Evolutionary conservation across 805 yeast genomes (phyloP), one percentile per base, ranked within the genome.

Genomic region (Yarrowia sp.): DNA sequence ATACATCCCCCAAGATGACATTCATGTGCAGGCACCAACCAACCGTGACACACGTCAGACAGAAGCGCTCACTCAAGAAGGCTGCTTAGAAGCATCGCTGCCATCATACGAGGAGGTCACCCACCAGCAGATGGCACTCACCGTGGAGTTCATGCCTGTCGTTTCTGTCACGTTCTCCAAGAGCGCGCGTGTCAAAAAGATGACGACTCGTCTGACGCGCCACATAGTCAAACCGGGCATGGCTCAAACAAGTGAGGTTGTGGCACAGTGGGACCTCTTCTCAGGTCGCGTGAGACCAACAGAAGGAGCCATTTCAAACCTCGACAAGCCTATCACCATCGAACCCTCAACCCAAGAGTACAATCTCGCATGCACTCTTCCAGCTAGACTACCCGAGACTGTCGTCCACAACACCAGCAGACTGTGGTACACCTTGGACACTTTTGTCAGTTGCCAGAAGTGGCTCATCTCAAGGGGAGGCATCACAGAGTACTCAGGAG

Each of bases 1-100:
- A 5, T 36, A 36, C 29, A 36, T 55, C 35, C 60, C 60, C 47
- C 38, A 47, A 18, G 60, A 55, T 25, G 60, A 55, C 58, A 32
- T 12, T 49, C 58, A 19, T 14, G 41, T n/a, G 41, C 41, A n/a
- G 33, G 42, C 18, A 49, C 58, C 5, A 21, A 21, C 27, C 21
- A 31, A 33, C 24, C 31, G 14, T 18, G 16, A 3, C 21, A 41
- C 1, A 7, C n/a, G n/a, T n/a, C n/a, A n/a, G n/a, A n/a, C n/a
- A n/a, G n/a, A n/a, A n/a, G n/a, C n/a, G n/a, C n/a, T n/a, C n/a
- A n/a, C n/a, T n/a, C n/a, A n/a, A n/a, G n/a, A n/a, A n/a, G n/a
- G n/a, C 53, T 21, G 29, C 53, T 38, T 31, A 14, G 58, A 49
- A 22, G 42, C 31, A 16, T 22, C 41, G 41, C 24, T 49, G 33